These are phyloP conservation scores for Auriscalpium vulgare DNA, from an alignment of 768 basidiomycete species.

Conservation along the genomic window DNA sequence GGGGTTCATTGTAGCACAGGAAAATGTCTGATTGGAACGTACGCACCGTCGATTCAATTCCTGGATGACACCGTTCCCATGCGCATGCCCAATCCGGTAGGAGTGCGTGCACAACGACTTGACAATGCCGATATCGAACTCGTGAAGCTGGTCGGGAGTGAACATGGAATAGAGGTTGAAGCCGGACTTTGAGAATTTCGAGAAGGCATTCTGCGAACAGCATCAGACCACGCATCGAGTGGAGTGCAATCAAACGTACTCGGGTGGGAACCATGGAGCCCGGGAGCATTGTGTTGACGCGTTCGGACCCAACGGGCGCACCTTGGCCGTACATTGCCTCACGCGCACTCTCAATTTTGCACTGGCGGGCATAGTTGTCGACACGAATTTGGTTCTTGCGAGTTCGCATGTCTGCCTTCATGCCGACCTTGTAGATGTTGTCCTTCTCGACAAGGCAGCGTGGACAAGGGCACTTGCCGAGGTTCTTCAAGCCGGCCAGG, in stretches of 20 bases:
- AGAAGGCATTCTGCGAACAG: slow-evolving; percentile 27
- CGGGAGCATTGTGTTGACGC: slow-evolving; percentile 22
- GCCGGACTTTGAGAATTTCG: slow-evolving; percentile 16
- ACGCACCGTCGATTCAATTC: slow-evolving; percentile 20
- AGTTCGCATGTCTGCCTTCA: slow-evolving; percentile 3
- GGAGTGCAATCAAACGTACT: slow-evolving; percentile 13
- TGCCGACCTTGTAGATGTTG: slow-evolving; percentile 18
- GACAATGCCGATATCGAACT: slow-evolving; percentile 33
- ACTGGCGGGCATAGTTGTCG: slow-evolving; percentile 6
- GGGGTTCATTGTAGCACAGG: not conserved
- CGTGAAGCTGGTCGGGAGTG: slow-evolving; percentile 31
- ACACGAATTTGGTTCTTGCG: slow-evolving; percentile 6
- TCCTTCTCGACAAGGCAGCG: slow-evolving; percentile 19
- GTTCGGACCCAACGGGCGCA: slow-evolving; percentile 18
- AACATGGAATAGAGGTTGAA: slow-evolving; percentile 23
- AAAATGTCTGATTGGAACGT: not conserved
- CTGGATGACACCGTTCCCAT: slow-evolving; percentile 9
- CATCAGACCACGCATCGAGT: not conserved
- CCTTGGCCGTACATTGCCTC: slow-evolving; percentile 22
- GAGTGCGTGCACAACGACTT: slow-evolving; percentile 30
- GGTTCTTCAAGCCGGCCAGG: slow-evolving; percentile 18
- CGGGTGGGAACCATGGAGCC: slow-evolving; percentile 25
- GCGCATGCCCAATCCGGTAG: slow-evolving; percentile 22
- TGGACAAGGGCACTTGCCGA: slow-evolving; percentile 23
- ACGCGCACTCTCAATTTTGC: slow-evolving; percentile 14